Evolutionary conservation across 441 rosid species (phyloP), one percentile per base, ranked within the genome.

Genomic region (Pelargonium australe): DNA sequence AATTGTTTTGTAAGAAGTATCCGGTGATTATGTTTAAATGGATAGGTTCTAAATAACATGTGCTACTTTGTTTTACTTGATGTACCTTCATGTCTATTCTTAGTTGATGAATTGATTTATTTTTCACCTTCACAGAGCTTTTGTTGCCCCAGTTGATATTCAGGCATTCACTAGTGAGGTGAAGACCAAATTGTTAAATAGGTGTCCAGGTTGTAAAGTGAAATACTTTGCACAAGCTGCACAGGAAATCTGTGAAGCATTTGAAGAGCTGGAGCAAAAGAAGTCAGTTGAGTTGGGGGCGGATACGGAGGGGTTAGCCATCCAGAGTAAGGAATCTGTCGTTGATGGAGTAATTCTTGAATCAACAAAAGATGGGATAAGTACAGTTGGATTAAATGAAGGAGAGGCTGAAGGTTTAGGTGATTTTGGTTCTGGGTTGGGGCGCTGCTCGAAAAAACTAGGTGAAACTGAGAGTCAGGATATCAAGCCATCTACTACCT

Each of bases 211-310:
- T 74, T 92, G 89, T 85, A 79, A 89, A 55, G 83, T 75, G 60
- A 92, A 85, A 81, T 73, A 72, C 75, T 95, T 92, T 81, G 69
- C 87, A 57, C 94, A 83, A 83, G 98, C 99, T 64, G 96, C 89
- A 55, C 79, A 81, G 80, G 97, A 92, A 72, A 95, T 92, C 60
- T 89, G 84, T 71, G 73, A 78, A 45, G 98, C 88, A 45, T 95
- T 89, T 82, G 92, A 91, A 67, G 87, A 83, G 79, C 78, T 77
- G 68, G 85, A 81, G 68, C 79, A 82, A 74, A 78, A 77, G 72
- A 89, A 84, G 58, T 76, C 85, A 40, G 71, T 78, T 78, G 77
- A 75, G 70, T 68, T 70, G 71, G 79, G 80, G 28, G 84, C 70
- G 63, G 88, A 80, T 74, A 66, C 78, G 51, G 86, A 80, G 64